These are phyloP conservation scores for Punctularia strigosozonata DNA, from an alignment of 768 basidiomycete genomes.

Conservation along the genomic window DNA sequence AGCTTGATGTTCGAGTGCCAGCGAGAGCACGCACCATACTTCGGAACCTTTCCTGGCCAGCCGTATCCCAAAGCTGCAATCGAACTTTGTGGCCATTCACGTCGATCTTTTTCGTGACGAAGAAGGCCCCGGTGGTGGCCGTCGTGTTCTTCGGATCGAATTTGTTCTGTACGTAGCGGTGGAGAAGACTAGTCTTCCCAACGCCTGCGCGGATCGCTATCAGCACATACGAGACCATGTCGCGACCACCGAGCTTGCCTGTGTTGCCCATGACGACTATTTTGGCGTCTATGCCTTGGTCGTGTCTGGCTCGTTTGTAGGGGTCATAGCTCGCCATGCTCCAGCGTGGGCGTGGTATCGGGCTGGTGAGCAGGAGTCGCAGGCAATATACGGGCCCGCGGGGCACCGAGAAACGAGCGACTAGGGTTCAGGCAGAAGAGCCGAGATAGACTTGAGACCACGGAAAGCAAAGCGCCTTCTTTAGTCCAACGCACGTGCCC, in stretches of 20 bases:
- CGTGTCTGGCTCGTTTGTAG: slow-evolving; percentile 57
- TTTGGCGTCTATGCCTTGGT: slow-evolving; percentile 86
- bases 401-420: too few relatives aligned
- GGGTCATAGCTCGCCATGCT: slow-evolving; percentile 57
- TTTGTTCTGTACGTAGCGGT: slow-evolving; percentile 83
- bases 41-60: slow-evolving; percentile 87
- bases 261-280: slow-evolving; percentile 90
- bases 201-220: slow-evolving; percentile 53
- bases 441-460: too few relatives aligned
- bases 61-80: slow-evolving; percentile 87
- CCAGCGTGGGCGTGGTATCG: too few relatives aligned
- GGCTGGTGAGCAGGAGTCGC: slow-evolving; percentile 30
- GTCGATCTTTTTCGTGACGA: slow-evolving; percentile 86
- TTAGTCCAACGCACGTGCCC: too few relatives aligned
- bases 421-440: too few relatives aligned
- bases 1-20: slow-evolving; percentile 7
- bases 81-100: slow-evolving; percentile 80
- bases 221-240: slow-evolving; percentile 4
- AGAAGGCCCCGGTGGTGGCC: slow-evolving; percentile 87
- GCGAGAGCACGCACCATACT: slow-evolving; percentile 53
- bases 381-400: too few relatives aligned
- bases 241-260: slow-evolving; percentile 24
- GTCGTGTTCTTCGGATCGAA: slow-evolving; percentile 84
- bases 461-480: too few relatives aligned
- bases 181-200: slow-evolving; percentile 85